Evolutionary conservation across 2,329 filamentous ascomycete genomes (phyloP).

Genomic region (Verruconis gallopava): DNA sequence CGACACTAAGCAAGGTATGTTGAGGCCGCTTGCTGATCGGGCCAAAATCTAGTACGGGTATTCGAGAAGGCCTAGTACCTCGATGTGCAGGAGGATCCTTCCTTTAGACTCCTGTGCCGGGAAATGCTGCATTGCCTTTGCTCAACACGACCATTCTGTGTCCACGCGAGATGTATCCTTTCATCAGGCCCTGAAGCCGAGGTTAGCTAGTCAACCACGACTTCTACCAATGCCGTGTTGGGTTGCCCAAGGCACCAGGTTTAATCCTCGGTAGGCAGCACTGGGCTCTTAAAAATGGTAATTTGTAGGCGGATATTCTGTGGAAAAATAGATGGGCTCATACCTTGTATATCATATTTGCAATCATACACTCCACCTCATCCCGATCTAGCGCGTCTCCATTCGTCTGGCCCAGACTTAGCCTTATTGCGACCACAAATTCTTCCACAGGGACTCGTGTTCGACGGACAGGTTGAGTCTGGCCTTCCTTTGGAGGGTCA

Average conservation of each 20-base stretch:
- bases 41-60: too few relatives aligned
- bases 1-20: too few relatives aligned
- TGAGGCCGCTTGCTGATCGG: too few relatives aligned
- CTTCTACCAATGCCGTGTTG: not conserved
- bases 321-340: too few relatives aligned
- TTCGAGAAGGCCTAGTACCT: too few relatives aligned
- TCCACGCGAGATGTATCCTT: constrained; percentile 92
- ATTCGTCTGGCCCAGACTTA: constrained; percentile 47
- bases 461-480: constrained; percentile 44
- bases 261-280: constrained; percentile 6
- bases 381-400: constrained; percentile 61
- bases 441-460: constrained; percentile 74
- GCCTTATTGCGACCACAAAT: constrained; percentile 71
- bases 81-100: too few relatives aligned
- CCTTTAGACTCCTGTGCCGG: constrained; percentile 53
- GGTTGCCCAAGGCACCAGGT: not conserved
- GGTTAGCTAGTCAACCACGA: constrained; percentile 9
- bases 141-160: constrained; percentile 82
- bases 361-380: constrained; percentile 88
- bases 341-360: constrained; percentile 92
- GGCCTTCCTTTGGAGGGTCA: constrained; percentile 60
- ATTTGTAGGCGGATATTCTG: too few relatives aligned
- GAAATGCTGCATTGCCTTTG: constrained; percentile 76
- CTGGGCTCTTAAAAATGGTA: not conserved
- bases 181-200: constrained; percentile 65